phyloP scores from a whole-genome alignment of 73 alveolate species.

The Paramecium bursaria region DNA sequence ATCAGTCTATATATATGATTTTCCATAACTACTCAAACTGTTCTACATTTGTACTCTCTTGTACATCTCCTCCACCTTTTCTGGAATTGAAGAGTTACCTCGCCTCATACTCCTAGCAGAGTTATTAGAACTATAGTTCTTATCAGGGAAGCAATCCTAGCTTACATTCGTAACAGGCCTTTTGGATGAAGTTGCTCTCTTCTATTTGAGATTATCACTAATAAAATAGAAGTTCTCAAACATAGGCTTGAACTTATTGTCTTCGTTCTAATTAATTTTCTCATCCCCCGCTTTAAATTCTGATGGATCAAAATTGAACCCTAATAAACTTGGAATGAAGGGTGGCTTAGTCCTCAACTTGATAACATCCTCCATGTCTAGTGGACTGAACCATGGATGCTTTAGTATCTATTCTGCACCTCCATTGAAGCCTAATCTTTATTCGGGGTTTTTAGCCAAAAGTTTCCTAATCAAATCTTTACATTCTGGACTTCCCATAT shows the following conservation, averaged over 20 bases:
- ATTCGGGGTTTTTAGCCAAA: conserved; percentile 50
- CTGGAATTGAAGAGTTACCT: neutral
- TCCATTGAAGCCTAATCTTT: conserved; percentile 54
- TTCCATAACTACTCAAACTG: too few species aligned
- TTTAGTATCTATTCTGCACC: conserved; percentile 52
- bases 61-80: neutral
- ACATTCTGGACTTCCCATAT: conserved; percentile 35
- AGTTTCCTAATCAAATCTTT: conserved; percentile 55
- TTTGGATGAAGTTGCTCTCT: neutral
- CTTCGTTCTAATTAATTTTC: conserved; percentile 14
- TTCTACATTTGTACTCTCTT: neutral
- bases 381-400: conserved; percentile 52
- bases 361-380: conserved; percentile 25
- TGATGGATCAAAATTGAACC: conserved; percentile 61
- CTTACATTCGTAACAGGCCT: neutral
- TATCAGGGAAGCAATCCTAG: neutral
- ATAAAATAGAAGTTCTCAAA: conserved; percentile 56
- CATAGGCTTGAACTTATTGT: conserved; percentile 19
- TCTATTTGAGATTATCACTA: conserved; percentile 13
- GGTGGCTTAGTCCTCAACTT: conserved; percentile 54
- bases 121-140: neutral
- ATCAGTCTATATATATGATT: too few species aligned
- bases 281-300: conserved; percentile 63
- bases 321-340: conserved; percentile 30
- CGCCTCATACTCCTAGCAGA: neutral